A percentile compares a stretch with the other conserved stretches of the same genome.
Evolutionary conservation across 805 yeast genomes (phyloP).

Genomic region (Ogataea paradorogensis): DNA sequence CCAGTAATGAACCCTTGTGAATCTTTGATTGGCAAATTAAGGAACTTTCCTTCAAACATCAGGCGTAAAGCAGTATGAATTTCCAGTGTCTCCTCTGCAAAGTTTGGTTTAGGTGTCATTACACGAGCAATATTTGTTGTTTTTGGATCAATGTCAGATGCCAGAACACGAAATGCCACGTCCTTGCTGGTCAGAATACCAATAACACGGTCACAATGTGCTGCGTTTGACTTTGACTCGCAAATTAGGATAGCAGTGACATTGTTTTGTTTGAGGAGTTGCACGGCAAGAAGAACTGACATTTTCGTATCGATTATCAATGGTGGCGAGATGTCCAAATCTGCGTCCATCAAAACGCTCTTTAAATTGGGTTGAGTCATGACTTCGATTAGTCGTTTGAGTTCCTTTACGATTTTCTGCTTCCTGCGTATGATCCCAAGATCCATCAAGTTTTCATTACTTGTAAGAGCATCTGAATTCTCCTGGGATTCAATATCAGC

Average conservation of each 20-base stretch:
- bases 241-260: slow-evolving; percentile 42
- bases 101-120: slow-evolving; percentile 45
- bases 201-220: slow-evolving; percentile 34
- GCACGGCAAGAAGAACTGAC: slow-evolving; percentile 39
- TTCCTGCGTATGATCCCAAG: slow-evolving; percentile 27
- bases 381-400: slow-evolving; percentile 36
- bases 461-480: slow-evolving; percentile 15
- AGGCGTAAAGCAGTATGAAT: slow-evolving; percentile 43
- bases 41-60: slow-evolving; percentile 46
- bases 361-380: slow-evolving; percentile 42
- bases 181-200: slow-evolving; percentile 48
- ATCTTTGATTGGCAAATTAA: slow-evolving; percentile 42
- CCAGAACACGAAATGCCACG: slow-evolving; percentile 40
- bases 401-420: slow-evolving; percentile 32
- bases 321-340: slow-evolving; percentile 30
- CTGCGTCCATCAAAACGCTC: slow-evolving; percentile 27
- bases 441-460: slow-evolving; percentile 25
- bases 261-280: slow-evolving; percentile 36
- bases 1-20: slow-evolving; percentile 35
- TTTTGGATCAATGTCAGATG: slow-evolving; percentile 35
- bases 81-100: slow-evolving; percentile 38
- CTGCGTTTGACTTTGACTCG: slow-evolving; percentile 23
- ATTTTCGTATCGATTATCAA: slow-evolving; percentile 36
- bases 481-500: slow-evolving; percentile 14
- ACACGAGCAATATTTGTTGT: slow-evolving; percentile 40